Percentiles rank a stretch among this genome's conserved stretches.
phyloP scores from a whole-genome alignment of 176 grass and related monocot species.

The Musa acuminata region DNA sequence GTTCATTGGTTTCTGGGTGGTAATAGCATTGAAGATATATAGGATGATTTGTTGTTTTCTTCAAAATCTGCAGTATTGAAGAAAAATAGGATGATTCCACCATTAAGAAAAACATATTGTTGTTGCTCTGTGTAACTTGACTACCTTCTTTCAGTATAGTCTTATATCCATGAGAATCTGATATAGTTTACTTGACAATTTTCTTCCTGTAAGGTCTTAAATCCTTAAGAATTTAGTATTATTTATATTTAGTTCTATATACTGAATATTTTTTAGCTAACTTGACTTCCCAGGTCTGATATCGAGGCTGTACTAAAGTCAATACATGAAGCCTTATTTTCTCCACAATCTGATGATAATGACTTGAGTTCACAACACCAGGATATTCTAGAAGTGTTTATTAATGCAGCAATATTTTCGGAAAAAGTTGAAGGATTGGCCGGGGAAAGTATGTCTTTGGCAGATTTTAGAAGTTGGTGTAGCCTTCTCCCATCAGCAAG shows the following conservation, averaged over 20 bases:
- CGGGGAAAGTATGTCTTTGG: conserved; percentile 55
- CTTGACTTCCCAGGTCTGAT: conserved; percentile 50
- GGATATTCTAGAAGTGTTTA: conserved; percentile 45
- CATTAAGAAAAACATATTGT: neutral
- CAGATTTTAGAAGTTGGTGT: conserved; percentile 79
- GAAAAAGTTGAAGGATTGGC: conserved; percentile 32
- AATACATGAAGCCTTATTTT: conserved; percentile 62
- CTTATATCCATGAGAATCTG: neutral
- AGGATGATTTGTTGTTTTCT: neutral
- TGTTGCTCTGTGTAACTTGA: neutral
- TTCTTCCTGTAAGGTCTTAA: neutral
- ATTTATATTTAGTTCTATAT: neutral
- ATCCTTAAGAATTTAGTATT: neutral
- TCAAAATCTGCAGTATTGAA: neutral
- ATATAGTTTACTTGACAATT: neutral
- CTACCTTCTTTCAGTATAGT: neutral
- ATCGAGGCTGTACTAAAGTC: conserved; percentile 64
- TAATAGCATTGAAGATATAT: neutral
- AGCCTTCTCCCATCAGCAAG: conserved; percentile 54
- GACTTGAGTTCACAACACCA: conserved; percentile 17
- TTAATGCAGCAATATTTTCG: conserved; percentile 63
- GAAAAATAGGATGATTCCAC: neutral
- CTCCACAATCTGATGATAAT: conserved; percentile 30
- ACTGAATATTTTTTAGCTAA: neutral
- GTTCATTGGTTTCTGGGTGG: too few relatives aligned